Base-by-base conservation (phyloP, 1,284 basidiomycete species). In the Fomes fomentarius region DNA sequence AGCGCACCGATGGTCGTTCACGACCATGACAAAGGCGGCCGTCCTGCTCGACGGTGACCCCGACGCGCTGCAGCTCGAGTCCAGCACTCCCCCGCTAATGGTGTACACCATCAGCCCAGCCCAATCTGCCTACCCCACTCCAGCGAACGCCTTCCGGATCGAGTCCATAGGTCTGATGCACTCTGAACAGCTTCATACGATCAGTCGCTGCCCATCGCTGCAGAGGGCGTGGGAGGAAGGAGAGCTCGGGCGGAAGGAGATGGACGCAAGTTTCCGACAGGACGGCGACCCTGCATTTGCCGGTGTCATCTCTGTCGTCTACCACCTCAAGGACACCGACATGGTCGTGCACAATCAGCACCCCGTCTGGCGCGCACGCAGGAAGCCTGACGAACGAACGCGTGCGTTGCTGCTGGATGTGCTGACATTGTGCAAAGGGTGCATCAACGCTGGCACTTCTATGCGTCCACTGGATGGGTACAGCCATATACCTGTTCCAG, bases 271-370 rank as follows among this genome's bases (percentile, higher is more conserved):
- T 37, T 47, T 43, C 33, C 33, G 40, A 15, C 8, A 12, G 19
- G 28, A 40, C n/a, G 24, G 38, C 39, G 39, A 47, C 33, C 45
- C 40, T 3, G 17, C 22, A 9, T 47, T 53, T 33, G 45, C 45
- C 1, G 45, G 39, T 15, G 33, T 47, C 45, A 21, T 51, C 41
- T 39, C 42, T 5, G 42, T 45, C 21, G 26, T 53, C 2, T 53
- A 42, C 45, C 30, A 33, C 25, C 39, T 47, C 45, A 42, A 47
- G 44, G 45, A 47, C 19, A 42, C 51, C 9, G 51, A 21, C 31
- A 38, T 43, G 39, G 31, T 47, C 45, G 41, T 47, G 17, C 33
- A 53, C 45, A 47, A 34, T 38, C 44, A 46, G 22, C 30, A 52
- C 30, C 43, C 43, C 2, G 50, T 50, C 19, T 43, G 31, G 21